These are phyloP conservation scores for Stereocaulon alpinum DNA, from an alignment of 495 filamentous ascomycete genomes.

Conservation along the genomic window DNA sequence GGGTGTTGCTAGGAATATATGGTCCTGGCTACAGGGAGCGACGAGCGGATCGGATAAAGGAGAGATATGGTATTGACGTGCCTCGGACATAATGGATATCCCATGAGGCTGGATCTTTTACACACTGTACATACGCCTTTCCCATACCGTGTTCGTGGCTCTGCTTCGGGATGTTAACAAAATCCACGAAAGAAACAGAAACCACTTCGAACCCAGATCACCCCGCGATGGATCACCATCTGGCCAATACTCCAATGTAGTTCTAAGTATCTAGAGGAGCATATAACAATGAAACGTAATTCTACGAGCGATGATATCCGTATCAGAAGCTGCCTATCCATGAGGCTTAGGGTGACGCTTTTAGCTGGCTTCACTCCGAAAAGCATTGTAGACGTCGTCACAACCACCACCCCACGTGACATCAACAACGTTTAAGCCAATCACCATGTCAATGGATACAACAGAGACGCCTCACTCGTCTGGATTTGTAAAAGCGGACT, in stretches of 20 bases:
- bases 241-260: no score
- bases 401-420: background rate
- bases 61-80: conserved; percentile 85
- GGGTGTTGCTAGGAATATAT: conserved; percentile 52
- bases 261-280: no score
- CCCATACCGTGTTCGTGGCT: background rate
- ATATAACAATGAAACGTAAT: no score
- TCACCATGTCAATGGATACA: background rate
- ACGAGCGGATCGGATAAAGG: conserved; percentile 70
- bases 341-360: no score
- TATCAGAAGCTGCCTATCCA: no score
- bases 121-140: background rate
- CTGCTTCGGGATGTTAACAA: background rate
- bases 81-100: conserved; percentile 13
- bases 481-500: conserved; percentile 51
- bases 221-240: no score
- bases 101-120: background rate
- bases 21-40: conserved; percentile 81
- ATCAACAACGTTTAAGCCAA: background rate
- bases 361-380: no score
- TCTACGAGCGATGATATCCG: no score
- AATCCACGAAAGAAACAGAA: background rate
- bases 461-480: conserved; percentile 27
- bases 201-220: no score
- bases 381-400: background rate